phyloP scores from a whole-genome alignment of 2,329 filamentous ascomycete species.

The Fusarium redolens region DNA sequence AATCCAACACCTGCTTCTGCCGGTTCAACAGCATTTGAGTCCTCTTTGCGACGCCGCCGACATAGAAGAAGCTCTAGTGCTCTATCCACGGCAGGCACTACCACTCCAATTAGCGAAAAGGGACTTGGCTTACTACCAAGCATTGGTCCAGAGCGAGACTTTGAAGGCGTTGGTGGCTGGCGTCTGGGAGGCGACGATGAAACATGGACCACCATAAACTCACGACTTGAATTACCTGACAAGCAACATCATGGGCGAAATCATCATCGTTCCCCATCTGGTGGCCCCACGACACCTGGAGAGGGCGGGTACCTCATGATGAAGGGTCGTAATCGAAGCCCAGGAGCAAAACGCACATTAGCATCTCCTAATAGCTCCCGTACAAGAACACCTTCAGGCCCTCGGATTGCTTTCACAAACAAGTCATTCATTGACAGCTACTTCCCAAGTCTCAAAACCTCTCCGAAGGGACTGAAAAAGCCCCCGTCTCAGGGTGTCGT shows the following conservation, averaged over 20 bases:
- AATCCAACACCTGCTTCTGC: conserved; percentile 22
- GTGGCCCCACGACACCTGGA: conserved; percentile 53
- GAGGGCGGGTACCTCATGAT: conserved; percentile 59
- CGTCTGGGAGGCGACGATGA: conserved; percentile 59
- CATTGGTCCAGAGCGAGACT: conserved; percentile 65
- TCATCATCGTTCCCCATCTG: conserved; percentile 58
- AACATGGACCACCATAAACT: conserved; percentile 65
- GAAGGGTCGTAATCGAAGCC: conserved; percentile 54
- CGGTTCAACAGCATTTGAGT: conserved; percentile 35
- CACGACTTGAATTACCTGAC: conserved; percentile 62
- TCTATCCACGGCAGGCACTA: conserved; percentile 48
- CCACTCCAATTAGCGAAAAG: conserved; percentile 51
- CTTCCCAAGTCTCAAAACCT: conserved; percentile 52
- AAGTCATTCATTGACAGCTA: conserved; percentile 54
- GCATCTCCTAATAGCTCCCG: conserved; percentile 60
- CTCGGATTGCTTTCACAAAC: conserved; percentile 48
- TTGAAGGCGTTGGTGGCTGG: conserved; percentile 71
- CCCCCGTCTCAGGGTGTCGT: conserved; percentile 29
- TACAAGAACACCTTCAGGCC: conserved; percentile 59
- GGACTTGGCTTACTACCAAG: conserved; percentile 58
- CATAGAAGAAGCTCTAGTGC: conserved; percentile 52
- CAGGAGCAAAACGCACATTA: conserved; percentile 44
- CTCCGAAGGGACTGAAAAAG: conserved; percentile 50
- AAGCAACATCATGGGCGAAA: conserved; percentile 52
- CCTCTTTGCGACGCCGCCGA: conserved; percentile 41